phyloP scores from a whole-genome alignment of 176 grass and related monocot species.

The Ampelocalamus luodianensis region DNA sequence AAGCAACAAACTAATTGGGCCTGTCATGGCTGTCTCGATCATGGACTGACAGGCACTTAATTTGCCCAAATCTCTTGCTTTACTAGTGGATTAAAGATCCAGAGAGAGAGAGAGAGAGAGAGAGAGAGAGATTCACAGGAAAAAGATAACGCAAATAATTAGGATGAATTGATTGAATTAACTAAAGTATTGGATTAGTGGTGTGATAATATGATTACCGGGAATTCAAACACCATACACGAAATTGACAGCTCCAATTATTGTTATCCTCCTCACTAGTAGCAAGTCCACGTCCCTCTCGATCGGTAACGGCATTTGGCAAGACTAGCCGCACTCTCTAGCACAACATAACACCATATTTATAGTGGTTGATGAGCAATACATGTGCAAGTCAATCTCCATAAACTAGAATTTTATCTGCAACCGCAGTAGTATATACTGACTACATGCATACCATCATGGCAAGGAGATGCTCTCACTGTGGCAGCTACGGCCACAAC shows the following conservation, averaged over 20 bases:
- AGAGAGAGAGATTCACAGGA: not conserved
- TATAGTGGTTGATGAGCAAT: not conserved
- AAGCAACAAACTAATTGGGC: not conserved
- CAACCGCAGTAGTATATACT: not conserved
- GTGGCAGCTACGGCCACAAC: conserved; percentile 48
- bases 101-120: no score
- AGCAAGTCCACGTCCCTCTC: conserved; percentile 13
- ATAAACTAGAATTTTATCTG: not conserved
- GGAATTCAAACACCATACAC: not conserved
- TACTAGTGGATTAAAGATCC: conserved; percentile 31
- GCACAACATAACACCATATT: not conserved
- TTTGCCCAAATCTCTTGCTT: conserved; percentile 37
- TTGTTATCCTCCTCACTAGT: conserved; percentile 16
- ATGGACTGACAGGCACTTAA: conserved; percentile 8
- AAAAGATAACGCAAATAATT: not conserved
- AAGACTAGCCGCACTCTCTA: not conserved
- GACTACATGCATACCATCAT: conserved; percentile 40
- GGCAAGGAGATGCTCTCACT: conserved; percentile 54
- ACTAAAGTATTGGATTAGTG: conserved; percentile 19
- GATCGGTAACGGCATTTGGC: not conserved
- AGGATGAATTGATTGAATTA: not conserved
- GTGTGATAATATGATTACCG: not conserved
- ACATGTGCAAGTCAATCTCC: not conserved
- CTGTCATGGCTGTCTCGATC: conserved; percentile 21
- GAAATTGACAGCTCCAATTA: conserved; percentile 35